Evolutionary conservation across 805 yeast genomes (phyloP), one percentile per base, ranked within the genome.

Genomic region (Zygoascus biomembranicola): DNA sequence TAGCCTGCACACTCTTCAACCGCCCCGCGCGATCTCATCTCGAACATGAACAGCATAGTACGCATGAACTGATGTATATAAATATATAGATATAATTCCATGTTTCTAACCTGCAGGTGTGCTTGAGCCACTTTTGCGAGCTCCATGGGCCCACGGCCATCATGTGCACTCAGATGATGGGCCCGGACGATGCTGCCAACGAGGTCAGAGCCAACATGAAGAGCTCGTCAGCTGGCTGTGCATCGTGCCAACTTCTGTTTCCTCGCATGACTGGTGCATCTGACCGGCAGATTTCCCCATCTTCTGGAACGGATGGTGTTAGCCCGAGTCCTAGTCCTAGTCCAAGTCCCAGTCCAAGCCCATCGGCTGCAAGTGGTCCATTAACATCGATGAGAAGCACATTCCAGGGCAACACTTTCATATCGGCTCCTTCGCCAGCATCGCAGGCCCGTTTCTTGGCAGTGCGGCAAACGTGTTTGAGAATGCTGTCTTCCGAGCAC

Each of bases 111-210:
- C 19, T 37, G 8, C 26, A 62, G 67, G 48, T 64, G 20, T 64
- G 66, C 46, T 56, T 65, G 35, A 59, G 62, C 32, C 68, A 65
- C 49, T 65, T 65, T 51, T 65, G 68, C 47, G 68, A 65, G 52
- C 18, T 59, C 23, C 68, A 65, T 32, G 68, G 68, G 42, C 68
- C 68, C 13, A 61, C 63, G 0, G 55, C 64, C 31, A 54, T 65
- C 11, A 43, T 65, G 44, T 65, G 68, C 46, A 61, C 67, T 5
- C 68, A 65, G 48, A 53, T 60, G 42, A 51, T 63, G n/a, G 46
- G 48, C 14, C 35, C 54, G 19, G 43, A 46, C n/a, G 43, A 52
- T 1, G 55, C 55, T 14, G 13, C 50, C n/a, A 26, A 52, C n/a
- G 60, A 56, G 39, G 42, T 56, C 43, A 23, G 47, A 14, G 53